These are phyloP conservation scores for Penstemon eatonii DNA, from an alignment of 257 asterid species.

Conservation along the genomic window DNA sequence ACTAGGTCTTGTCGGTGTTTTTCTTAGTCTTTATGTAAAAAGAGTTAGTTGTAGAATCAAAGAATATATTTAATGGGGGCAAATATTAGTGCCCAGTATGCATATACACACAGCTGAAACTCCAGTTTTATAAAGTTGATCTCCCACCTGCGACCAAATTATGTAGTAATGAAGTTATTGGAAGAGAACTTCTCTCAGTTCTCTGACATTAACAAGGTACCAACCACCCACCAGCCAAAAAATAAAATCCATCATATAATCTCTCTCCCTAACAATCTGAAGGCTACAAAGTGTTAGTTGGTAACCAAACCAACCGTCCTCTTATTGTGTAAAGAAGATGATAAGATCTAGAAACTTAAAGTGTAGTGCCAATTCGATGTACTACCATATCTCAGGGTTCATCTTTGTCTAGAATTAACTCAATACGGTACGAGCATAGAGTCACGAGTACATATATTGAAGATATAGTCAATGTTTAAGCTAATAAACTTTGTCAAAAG, in stretches of 20 bases:
- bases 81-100: too few relatives aligned
- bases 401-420: constrained; percentile 2
- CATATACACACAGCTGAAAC: too few relatives aligned
- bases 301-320: neutral
- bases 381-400: constrained; percentile 4
- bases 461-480: neutral
- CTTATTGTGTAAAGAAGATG: neutral
- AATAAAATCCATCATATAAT: neutral
- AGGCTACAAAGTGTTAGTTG: neutral
- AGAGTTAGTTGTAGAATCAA: too few relatives aligned
- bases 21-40: too few relatives aligned
- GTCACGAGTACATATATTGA: neutral
- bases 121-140: too few relatives aligned
- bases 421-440: neutral
- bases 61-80: too few relatives aligned
- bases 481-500: neutral
- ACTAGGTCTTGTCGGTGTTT: too few relatives aligned
- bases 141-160: neutral
- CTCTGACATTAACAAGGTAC: neutral
- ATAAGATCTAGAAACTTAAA: neutral
- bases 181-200: neutral
- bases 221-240: neutral
- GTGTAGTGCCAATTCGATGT: neutral
- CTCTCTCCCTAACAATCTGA: neutral
- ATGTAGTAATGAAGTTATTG: neutral